Percentiles rank a stretch among this genome's conserved stretches.
Evolutionary conservation across 257 asterid species (phyloP).

Genomic region (Eustoma russellianum): DNA sequence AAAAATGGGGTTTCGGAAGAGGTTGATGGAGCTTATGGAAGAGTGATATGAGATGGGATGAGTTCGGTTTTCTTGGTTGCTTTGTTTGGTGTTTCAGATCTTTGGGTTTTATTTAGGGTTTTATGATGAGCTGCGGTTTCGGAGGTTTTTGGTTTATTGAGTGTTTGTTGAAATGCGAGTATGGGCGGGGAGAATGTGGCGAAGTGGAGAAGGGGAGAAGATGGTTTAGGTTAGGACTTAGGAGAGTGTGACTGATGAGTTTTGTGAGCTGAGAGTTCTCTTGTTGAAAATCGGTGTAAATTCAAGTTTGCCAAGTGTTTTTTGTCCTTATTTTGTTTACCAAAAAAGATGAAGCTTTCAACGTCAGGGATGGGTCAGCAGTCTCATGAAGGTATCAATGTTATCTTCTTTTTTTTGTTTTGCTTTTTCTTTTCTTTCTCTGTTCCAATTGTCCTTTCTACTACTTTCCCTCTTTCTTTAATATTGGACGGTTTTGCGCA

Average conservation of each 20-base stretch:
- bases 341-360: conserved; percentile 48
- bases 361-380: conserved; percentile 56
- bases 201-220: conserved; percentile 7
- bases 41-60: conserved; percentile 21
- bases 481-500: neutral
- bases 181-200: conserved; percentile 15
- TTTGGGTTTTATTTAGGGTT: conserved; percentile 4
- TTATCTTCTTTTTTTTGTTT: conserved; percentile 12
- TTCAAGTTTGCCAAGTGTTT: conserved; percentile 8
- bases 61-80: conserved; percentile 9
- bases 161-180: conserved; percentile 15
- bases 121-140: conserved; percentile 14
- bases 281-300: conserved; percentile 12
- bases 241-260: conserved; percentile 10
- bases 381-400: conserved; percentile 32
- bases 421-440: conserved; percentile 13
- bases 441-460: conserved; percentile 15
- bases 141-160: conserved; percentile 10
- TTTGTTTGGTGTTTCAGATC: neutral
- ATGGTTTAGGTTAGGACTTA: conserved; percentile 23
- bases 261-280: conserved; percentile 20
- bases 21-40: conserved; percentile 25
- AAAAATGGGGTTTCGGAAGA: conserved; percentile 1
- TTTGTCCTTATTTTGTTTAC: conserved; percentile 10
- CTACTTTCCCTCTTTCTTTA: conserved; percentile 7